Conservation (phyloP, 2,329 filamentous ascomycete species). For the Sporothrix dimorphospora region DNA sequence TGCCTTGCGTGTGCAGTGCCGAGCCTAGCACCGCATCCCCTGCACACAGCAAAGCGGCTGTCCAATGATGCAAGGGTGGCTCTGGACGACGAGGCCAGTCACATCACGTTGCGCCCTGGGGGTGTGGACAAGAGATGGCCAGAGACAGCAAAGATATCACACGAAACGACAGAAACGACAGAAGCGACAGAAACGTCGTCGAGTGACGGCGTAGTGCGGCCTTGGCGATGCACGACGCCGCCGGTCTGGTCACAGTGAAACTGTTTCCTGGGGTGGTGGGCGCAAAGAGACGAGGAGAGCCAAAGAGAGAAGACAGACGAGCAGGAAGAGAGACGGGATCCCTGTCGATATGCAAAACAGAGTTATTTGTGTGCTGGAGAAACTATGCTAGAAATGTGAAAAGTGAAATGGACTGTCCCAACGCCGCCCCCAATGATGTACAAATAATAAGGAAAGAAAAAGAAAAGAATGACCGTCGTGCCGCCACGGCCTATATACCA, state of each 20-base stretch:
- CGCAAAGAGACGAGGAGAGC: conserved; percentile 11
- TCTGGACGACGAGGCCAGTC: conserved; percentile 4
- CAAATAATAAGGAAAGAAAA: not conserved
- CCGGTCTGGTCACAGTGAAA: conserved; percentile 24
- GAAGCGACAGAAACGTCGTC: not conserved
- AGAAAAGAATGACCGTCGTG: not conserved
- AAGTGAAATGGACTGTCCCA: not conserved
- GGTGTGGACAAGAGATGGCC: not conserved
- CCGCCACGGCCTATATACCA: conserved; percentile 11
- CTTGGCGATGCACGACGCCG: conserved; percentile 26
- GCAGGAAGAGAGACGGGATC: not conserved
- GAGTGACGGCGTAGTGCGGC: conserved; percentile 16
- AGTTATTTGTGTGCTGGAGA: not conserved
- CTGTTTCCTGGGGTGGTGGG: conserved; percentile 15
- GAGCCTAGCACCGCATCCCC: conserved; percentile 4
- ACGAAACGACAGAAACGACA: not conserved
- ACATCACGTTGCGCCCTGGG: conserved; percentile 9
- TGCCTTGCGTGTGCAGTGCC: conserved; percentile 22
- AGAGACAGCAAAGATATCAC: not conserved
- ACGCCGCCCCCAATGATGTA: not conserved
- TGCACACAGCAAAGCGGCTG: not conserved
- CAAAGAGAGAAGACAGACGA: not conserved
- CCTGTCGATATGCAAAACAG: conserved; percentile 19
- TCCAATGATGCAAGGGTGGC: not conserved
- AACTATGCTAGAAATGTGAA: conserved; percentile 16